Conservation (phyloP, 225 moss, liverwort and hornwort genomes). For the Anthoceros angustus region DNA sequence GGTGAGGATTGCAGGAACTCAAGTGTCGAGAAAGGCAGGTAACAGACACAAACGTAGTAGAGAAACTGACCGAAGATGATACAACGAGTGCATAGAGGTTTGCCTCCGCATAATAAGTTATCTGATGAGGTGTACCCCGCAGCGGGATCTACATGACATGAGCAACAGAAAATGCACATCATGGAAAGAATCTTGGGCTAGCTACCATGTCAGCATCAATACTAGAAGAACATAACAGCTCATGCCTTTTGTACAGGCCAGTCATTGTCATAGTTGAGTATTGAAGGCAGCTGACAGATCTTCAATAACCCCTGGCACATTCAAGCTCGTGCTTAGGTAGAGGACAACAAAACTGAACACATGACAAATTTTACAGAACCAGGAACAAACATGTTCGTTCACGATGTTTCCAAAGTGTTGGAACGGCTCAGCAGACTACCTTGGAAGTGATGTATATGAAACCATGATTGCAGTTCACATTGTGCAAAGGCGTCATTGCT, state of each 20-base stretch:
- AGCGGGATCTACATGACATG: slow-evolving; percentile 45
- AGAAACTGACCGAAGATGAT: slow-evolving; percentile 57
- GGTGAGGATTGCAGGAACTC: slow-evolving; percentile 2
- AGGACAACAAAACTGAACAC: slow-evolving; percentile 24
- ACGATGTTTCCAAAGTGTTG: neutral
- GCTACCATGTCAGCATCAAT: neutral
- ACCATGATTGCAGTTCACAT: slow-evolving; percentile 85
- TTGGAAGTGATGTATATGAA: slow-evolving; percentile 59
- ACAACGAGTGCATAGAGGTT: slow-evolving; percentile 93
- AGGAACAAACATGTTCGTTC: neutral
- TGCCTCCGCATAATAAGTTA: slow-evolving; percentile 79
- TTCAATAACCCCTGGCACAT: slow-evolving; percentile 51
- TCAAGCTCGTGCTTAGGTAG: neutral
- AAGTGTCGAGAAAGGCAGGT: neutral
- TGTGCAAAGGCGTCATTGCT: slow-evolving; percentile 85
- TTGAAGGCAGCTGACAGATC: slow-evolving; percentile 78
- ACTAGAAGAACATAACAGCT: neutral
- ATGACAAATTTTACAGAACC: neutral
- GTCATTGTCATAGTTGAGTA: slow-evolving; percentile 91
- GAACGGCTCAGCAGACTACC: neutral
- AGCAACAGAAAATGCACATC: neutral
- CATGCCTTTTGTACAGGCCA: slow-evolving; percentile 91
- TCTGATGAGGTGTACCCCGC: slow-evolving; percentile 91
- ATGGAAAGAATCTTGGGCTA: neutral
- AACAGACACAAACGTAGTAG: neutral